These are phyloP conservation scores for Pythium sukuiense DNA, from an alignment of 352 stramenopile genomes.

Conservation along the genomic window DNA sequence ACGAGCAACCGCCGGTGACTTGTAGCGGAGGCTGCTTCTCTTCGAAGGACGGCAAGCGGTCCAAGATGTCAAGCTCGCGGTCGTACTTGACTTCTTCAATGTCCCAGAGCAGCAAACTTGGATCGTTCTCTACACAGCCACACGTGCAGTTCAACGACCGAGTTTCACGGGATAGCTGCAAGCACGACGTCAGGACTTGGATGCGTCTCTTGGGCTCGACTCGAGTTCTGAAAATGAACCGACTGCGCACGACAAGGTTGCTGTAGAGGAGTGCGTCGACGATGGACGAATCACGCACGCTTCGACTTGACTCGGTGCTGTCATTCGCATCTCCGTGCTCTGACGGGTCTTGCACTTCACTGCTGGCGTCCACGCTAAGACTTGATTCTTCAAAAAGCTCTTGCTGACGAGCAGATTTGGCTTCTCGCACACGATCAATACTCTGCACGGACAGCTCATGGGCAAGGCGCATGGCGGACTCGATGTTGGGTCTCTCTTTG, in stretches of 20 bases:
- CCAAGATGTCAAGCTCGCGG: slow-evolving; percentile 57
- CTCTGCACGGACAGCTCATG: slow-evolving; percentile 74
- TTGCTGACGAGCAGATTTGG: slow-evolving; percentile 40
- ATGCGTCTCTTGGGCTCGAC: slow-evolving; percentile 73
- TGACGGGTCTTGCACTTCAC: background rate
- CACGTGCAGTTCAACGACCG: slow-evolving; percentile 70
- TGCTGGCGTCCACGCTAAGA: slow-evolving; percentile 6
- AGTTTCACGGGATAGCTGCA: slow-evolving; percentile 72
- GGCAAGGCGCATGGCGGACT: slow-evolving; percentile 74
- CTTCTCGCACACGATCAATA: slow-evolving; percentile 68
- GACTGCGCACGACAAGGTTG: slow-evolving; percentile 75
- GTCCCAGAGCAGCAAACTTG: slow-evolving; percentile 61
- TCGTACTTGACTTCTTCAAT: slow-evolving; percentile 78
- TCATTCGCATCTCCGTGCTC: slow-evolving; percentile 4
- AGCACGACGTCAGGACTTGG: slow-evolving; percentile 60
- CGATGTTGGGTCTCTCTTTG: slow-evolving; percentile 79
- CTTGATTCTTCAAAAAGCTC: slow-evolving; percentile 24
- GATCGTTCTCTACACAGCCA: slow-evolving; percentile 73
- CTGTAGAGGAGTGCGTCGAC: slow-evolving; percentile 78
- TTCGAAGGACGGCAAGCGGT: slow-evolving; percentile 67
- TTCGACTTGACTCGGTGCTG: slow-evolving; percentile 16
- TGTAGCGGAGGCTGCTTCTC: slow-evolving; percentile 34
- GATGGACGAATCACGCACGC: slow-evolving; percentile 56
- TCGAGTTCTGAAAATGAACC: slow-evolving; percentile 79
- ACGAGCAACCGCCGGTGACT: slow-evolving; percentile 47